Conservation (phyloP, 2,329 filamentous ascomycete species). For the Achaetomium macrosporum region DNA sequence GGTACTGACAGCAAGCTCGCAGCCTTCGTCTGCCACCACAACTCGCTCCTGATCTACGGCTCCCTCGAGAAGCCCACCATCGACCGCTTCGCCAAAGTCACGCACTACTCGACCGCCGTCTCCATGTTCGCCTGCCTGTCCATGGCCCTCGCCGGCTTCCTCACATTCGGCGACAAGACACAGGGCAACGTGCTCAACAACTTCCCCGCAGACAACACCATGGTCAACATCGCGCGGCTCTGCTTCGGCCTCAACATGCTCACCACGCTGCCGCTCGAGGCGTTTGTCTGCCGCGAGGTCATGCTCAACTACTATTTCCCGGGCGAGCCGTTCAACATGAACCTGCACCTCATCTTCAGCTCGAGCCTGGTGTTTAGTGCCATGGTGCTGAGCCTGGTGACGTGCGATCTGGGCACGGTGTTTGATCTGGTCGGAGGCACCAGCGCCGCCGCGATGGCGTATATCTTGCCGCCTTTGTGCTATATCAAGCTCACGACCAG, state of each 20-base stretch:
- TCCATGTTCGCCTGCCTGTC: slow-evolving; percentile 87
- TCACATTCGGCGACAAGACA: slow-evolving; percentile 88
- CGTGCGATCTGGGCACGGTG: slow-evolving; percentile 88
- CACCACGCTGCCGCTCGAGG: slow-evolving; percentile 90
- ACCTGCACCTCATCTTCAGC: slow-evolving; percentile 80
- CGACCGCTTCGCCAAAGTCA: slow-evolving; percentile 88
- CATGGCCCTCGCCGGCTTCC: slow-evolving; percentile 83
- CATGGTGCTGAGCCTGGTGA: slow-evolving; percentile 72
- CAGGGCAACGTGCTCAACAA: slow-evolving; percentile 97
- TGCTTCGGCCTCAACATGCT: slow-evolving; percentile 99
- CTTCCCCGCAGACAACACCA: slow-evolving; percentile 80
- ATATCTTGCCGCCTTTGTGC: slow-evolving; percentile 90
- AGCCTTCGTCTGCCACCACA: slow-evolving; percentile 77
- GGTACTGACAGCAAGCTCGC: neutral
- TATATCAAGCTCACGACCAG: slow-evolving; percentile 86
- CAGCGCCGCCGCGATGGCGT: slow-evolving; percentile 87
- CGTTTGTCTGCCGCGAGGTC: slow-evolving; percentile 94
- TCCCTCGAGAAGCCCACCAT: slow-evolving; percentile 91
- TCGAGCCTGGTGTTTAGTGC: slow-evolving; percentile 74
- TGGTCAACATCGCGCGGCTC: slow-evolving; percentile 91
- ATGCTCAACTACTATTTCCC: slow-evolving; percentile 80
- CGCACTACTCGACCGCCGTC: slow-evolving; percentile 85
- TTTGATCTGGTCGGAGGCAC: slow-evolving; percentile 96
- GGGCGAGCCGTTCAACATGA: slow-evolving; percentile 69
- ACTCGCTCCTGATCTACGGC: slow-evolving; percentile 94